A percentile compares a stretch with the other conserved stretches of the same genome.
Evolutionary conservation across 1,139 yeast species (phyloP).

Genomic region (Candida neerlandica): DNA sequence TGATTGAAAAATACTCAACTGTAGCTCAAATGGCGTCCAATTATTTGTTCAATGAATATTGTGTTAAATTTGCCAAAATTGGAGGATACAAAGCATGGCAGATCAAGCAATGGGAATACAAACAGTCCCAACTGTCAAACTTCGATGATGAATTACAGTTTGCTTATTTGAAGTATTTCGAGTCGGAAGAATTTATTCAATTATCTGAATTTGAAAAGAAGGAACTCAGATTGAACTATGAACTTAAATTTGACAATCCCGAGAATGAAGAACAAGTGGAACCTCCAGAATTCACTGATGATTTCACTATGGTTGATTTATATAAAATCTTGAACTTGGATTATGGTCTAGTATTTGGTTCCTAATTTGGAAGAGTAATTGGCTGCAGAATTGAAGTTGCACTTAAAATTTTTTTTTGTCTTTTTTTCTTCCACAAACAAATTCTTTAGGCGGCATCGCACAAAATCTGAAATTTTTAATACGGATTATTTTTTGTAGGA

Average conservation of each 20-base stretch:
- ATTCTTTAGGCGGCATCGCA: background rate
- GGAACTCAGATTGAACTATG: slow-evolving; percentile 10
- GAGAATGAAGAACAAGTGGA: slow-evolving; percentile 2
- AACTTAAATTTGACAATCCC: background rate
- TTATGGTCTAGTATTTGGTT: slow-evolving; percentile 18
- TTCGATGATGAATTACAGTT: slow-evolving; percentile 11
- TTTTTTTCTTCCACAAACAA: no score
- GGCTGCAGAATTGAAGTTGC: no score
- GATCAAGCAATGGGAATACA: slow-evolving; percentile 13
- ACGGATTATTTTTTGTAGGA: background rate
- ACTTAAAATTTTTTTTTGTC: no score
- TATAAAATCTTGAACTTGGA: slow-evolving; percentile 19
- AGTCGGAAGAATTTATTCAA: slow-evolving; percentile 16
- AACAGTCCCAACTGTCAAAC: slow-evolving; percentile 2
- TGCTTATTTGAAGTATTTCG: slow-evolving; percentile 12
- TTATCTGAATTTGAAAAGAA: slow-evolving; percentile 15
- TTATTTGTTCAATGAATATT: slow-evolving; percentile 18
- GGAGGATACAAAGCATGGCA: slow-evolving; percentile 20
- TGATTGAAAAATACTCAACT: slow-evolving; percentile 18
- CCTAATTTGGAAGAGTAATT: slow-evolving; percentile 12
- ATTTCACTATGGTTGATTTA: slow-evolving; percentile 20
- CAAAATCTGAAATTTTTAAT: background rate
- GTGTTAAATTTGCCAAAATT: slow-evolving; percentile 15
- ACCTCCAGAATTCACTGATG: slow-evolving; percentile 12
- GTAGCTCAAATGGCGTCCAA: slow-evolving; percentile 20